Percentiles rank a stretch among this genome's conserved stretches.
phyloP scores from a whole-genome alignment of 148 eudicot species.

The Dysphania ambrosioides region DNA sequence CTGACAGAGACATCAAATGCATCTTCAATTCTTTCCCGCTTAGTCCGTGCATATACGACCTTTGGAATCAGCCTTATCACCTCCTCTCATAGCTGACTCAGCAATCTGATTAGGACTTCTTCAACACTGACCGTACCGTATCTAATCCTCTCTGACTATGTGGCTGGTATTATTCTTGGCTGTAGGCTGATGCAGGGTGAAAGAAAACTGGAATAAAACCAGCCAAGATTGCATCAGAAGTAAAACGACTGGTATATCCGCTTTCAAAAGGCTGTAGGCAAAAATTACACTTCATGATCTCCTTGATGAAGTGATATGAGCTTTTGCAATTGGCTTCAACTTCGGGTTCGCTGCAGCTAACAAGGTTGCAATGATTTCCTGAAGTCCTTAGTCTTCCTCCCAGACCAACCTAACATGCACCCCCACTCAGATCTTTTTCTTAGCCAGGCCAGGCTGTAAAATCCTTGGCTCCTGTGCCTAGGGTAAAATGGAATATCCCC shows the following conservation, averaged over 20 bases:
- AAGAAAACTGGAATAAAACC: slow-evolving; percentile 44
- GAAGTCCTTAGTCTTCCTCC: slow-evolving; percentile 42
- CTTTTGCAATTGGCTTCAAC: slow-evolving; percentile 3
- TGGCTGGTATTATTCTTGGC: slow-evolving; percentile 33
- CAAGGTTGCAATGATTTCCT: slow-evolving; percentile 23
- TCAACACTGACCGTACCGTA: slow-evolving; percentile 25
- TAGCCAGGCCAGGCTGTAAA: slow-evolving; percentile 30
- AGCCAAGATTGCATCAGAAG: slow-evolving; percentile 40
- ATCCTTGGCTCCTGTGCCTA: slow-evolving; percentile 9
- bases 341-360: slow-evolving; percentile 18
- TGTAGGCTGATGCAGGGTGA: slow-evolving; percentile 25
- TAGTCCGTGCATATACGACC: slow-evolving; percentile 24
- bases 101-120: slow-evolving; percentile 9
- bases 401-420: slow-evolving; percentile 22
- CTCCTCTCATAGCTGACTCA: slow-evolving; percentile 29
- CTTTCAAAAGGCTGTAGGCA: slow-evolving; percentile 39
- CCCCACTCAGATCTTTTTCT: slow-evolving; percentile 37
- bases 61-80: slow-evolving; percentile 33
- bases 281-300: slow-evolving; percentile 25
- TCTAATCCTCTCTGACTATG: slow-evolving; percentile 25
- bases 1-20: slow-evolving; percentile 33
- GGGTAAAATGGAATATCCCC: no score
- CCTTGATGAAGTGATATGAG: slow-evolving; percentile 14
- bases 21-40: slow-evolving; percentile 23
- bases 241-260: slow-evolving; percentile 38